Base-by-base conservation (phyloP, 805 yeast species). In the Candida tibetensis region DNA sequence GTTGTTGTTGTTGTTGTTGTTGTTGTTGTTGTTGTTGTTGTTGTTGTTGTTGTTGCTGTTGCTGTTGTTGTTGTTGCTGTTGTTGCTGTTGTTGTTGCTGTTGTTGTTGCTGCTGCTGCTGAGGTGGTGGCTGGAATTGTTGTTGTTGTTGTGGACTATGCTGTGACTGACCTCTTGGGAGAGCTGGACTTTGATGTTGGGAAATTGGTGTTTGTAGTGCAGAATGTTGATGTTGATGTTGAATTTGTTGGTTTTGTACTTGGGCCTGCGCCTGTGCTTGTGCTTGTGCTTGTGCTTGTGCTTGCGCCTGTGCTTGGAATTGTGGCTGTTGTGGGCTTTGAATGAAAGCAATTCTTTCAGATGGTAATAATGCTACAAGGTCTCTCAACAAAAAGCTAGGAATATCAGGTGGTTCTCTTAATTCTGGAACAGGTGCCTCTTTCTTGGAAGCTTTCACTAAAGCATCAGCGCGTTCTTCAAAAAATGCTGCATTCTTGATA, bases 321-420 rank as follows among this genome's bases (percentile, higher is more conserved):
- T 18, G 22, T 1, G 34, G 36, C 15, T 36, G 42, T 31, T 42
- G 31, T 14, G 40, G 45, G n/a, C 61, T 57, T 42, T 61, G 67
- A 23, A 64, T 62, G 32, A 55, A 54, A 4, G 66, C 65, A 34
- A 69, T 60, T 38, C 75, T 51, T 46, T 70, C 74, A 13, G 53
- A 45, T 15, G 71, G 71, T 21, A 69, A 54, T 40, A 71, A 52
- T 6, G 71, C 69, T 23, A 70, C 73, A 22, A 69, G 49, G 42
- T 69, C 75, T 37, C 74, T 55, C 26, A 71, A 53, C 39, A 70
- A 55, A 32, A 52, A 53, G 34, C 54, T 48, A 5, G 81, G 78
- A 13, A 77, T 71, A 27, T 68, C 73, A 8, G 78, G 74, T 4
- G 78, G 72, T 4, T 63, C 64, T 46, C 72, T 60, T 32, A 71